A percentile compares a stretch with the other conserved stretches of the same genome.
Conservation (phyloP, 2,329 filamentous ascomycete species). For the Colletotrichum tropicicola region DNA sequence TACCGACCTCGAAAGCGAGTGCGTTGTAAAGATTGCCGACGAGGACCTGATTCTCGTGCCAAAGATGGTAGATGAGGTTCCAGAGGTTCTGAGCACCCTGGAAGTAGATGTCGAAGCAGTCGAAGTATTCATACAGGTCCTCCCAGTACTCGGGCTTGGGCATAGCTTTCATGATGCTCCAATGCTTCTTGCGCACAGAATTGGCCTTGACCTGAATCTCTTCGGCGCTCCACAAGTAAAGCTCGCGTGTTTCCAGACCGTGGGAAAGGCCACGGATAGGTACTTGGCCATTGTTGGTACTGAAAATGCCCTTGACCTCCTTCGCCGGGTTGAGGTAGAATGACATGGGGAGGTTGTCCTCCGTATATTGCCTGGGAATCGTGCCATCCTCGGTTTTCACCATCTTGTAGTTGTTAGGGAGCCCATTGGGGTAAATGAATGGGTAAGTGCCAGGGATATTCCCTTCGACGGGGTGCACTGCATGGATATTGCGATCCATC, state of each 20-base stretch:
- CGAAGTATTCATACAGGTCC: constrained; percentile 58
- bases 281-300: constrained; percentile 42
- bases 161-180: constrained; percentile 46
- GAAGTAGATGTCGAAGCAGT: constrained; percentile 55
- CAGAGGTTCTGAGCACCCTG: constrained; percentile 58
- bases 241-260: constrained; percentile 37
- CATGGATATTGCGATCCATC: background rate
- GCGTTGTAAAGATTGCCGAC: constrained; percentile 35
- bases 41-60: constrained; percentile 49
- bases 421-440: constrained; percentile 45
- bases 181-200: constrained; percentile 46
- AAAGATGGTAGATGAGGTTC: constrained; percentile 52
- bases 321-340: constrained; percentile 47
- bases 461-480: too few species aligned
- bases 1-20: constrained; percentile 39
- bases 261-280: constrained; percentile 40
- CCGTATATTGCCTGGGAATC: constrained; percentile 38
- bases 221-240: constrained; percentile 48
- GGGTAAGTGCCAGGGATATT: too few species aligned
- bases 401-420: constrained; percentile 46
- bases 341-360: constrained; percentile 45
- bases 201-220: constrained; percentile 50
- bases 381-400: constrained; percentile 35
- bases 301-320: constrained; percentile 47
- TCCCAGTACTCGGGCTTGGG: constrained; percentile 42